Evolutionary conservation across 805 yeast genomes (phyloP).

Genomic region (Zygoascus tannicola): DNA sequence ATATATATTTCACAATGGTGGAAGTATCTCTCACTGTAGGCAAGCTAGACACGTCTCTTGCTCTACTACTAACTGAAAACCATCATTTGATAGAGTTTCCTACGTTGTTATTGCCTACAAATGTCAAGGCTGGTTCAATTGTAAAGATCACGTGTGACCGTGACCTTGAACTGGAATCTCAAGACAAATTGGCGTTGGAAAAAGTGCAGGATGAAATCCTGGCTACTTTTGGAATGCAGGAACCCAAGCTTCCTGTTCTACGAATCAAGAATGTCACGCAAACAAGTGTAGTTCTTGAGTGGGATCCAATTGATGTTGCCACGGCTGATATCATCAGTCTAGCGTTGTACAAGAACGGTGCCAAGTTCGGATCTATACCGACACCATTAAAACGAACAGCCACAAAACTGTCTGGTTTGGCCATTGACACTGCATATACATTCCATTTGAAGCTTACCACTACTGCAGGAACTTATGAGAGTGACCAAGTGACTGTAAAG

Average conservation of each 20-base stretch:
- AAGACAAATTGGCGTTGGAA: constrained; percentile 51
- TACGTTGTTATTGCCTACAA: constrained; percentile 83
- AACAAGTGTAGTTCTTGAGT: constrained; percentile 87
- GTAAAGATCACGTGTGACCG: constrained; percentile 78
- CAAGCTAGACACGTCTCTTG: constrained; percentile 89
- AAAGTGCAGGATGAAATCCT: constrained; percentile 65
- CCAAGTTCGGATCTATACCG: constrained; percentile 71
- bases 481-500: constrained; percentile 57
- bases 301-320: constrained; percentile 83
- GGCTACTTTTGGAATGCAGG: constrained; percentile 58
- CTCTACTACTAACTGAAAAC: constrained; percentile 78
- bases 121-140: constrained; percentile 86
- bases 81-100: constrained; percentile 96
- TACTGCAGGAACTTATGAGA: constrained; percentile 75
- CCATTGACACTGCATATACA: constrained; percentile 71
- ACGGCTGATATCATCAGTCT: constrained; percentile 71
- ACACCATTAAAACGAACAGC: constrained; percentile 69
- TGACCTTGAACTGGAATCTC: constrained; percentile 54
- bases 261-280: constrained; percentile 75
- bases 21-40: constrained; percentile 93
- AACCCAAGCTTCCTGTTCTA: constrained; percentile 65
- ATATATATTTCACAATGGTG: constrained; percentile 62
- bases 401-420: constrained; percentile 83
- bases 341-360: constrained; percentile 60
- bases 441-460: constrained; percentile 78